Evolutionary conservation across 805 yeast genomes (phyloP).

Genomic region (Wickerhamiella musiphila): DNA sequence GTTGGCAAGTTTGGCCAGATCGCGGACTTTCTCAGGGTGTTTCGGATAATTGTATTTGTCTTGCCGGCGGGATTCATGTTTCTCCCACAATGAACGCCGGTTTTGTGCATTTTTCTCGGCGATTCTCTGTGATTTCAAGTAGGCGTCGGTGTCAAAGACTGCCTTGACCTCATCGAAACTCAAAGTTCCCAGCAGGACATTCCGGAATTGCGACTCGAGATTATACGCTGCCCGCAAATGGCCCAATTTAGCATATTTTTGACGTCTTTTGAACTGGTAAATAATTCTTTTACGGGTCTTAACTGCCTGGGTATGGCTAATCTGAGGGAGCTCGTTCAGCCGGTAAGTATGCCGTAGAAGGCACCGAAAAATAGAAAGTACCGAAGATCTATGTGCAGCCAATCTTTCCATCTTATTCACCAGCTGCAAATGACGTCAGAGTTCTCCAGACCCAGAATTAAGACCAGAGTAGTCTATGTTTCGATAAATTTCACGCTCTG

Average conservation of each 20-base stretch:
- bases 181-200: slow-evolving; percentile 3
- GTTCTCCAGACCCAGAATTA: too few relatives aligned
- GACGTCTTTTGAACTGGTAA: slow-evolving; percentile 5
- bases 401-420: too few relatives aligned
- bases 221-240: slow-evolving; percentile 7
- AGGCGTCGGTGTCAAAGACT: not conserved
- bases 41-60: slow-evolving; percentile 10
- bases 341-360: slow-evolving; percentile 4
- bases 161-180: slow-evolving; percentile 1
- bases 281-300: not conserved
- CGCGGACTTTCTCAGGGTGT: slow-evolving; percentile 1
- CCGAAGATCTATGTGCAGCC: too few relatives aligned
- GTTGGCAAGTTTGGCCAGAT: slow-evolving; percentile 2
- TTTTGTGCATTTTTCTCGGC: slow-evolving; percentile 1
- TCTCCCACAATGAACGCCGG: slow-evolving; percentile 6
- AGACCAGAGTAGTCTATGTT: too few relatives aligned
- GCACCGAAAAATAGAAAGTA: slow-evolving; percentile 4
- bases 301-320: too few relatives aligned
- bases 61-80: slow-evolving; percentile 9
- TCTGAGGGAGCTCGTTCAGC: too few relatives aligned
- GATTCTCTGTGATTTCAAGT: not conserved
- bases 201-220: slow-evolving; percentile 9
- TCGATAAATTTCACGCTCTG: too few relatives aligned
- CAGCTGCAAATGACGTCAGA: too few relatives aligned
- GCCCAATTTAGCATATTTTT: slow-evolving; percentile 4